Evolutionary conservation across 2,329 filamentous ascomycete species (phyloP).

Genomic region (Macrophomina phaseolina): DNA sequence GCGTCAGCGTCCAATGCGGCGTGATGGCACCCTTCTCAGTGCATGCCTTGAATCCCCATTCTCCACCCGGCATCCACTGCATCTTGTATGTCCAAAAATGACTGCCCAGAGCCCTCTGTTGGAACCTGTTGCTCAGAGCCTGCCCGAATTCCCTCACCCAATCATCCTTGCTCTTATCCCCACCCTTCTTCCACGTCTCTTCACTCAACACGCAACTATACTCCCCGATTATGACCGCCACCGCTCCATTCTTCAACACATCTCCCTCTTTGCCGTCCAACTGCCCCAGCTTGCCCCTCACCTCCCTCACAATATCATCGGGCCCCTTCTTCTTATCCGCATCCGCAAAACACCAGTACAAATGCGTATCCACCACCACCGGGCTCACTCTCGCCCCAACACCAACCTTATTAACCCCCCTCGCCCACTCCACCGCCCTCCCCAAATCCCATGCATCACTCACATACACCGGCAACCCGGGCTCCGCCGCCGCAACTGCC

Average conservation of each 20-base stretch:
- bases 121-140: constrained; percentile 56
- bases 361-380: constrained; percentile 64
- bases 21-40: constrained; percentile 52
- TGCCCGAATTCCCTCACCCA: constrained; percentile 55
- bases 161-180: constrained; percentile 43
- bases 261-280: constrained; percentile 56
- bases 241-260: constrained; percentile 57
- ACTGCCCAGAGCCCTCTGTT: constrained; percentile 56
- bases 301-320: constrained; percentile 57
- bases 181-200: constrained; percentile 53
- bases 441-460: constrained; percentile 63
- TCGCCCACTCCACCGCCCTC: constrained; percentile 53
- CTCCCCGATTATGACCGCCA: constrained; percentile 61
- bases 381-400: constrained; percentile 43
- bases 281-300: constrained; percentile 50
- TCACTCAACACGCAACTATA: constrained; percentile 63
- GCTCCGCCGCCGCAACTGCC: constrained; percentile 55
- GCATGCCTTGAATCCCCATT: constrained; percentile 65
- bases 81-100: constrained; percentile 68
- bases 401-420: constrained; percentile 46
- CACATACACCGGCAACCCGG: constrained; percentile 61
- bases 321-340: constrained; percentile 58
- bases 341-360: constrained; percentile 64
- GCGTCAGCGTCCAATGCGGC: constrained; percentile 46
- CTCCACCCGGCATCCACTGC: constrained; percentile 66